phyloP scores from a whole-genome alignment of 2,329 filamentous ascomycete genomes.

The Penicillium sp. region DNA sequence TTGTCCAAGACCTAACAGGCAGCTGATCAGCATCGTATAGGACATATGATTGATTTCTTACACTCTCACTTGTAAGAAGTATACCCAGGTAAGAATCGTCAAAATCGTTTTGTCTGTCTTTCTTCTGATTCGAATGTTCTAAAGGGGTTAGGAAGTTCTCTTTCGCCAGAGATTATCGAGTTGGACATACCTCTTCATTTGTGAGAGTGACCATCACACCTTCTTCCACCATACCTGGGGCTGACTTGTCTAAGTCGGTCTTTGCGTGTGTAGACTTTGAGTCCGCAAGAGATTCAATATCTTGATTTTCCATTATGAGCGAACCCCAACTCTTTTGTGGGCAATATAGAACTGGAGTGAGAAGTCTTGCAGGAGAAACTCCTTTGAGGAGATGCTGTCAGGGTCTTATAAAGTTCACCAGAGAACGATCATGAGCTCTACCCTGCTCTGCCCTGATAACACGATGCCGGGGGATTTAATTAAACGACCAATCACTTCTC shows the following conservation, averaged over 20 bases:
- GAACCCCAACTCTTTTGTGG: not conserved
- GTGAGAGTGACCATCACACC: not conserved
- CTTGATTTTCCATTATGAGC: not conserved
- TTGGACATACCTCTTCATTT: not conserved
- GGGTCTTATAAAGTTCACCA: too few species aligned
- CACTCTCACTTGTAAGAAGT: not conserved
- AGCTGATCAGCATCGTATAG: not conserved
- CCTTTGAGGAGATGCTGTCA: not conserved
- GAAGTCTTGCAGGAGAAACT: not conserved
- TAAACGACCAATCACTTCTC: not conserved
- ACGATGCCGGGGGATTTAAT: not conserved
- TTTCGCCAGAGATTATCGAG: not conserved
- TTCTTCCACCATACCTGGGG: not conserved
- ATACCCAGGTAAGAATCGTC: not conserved
- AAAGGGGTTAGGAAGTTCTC: not conserved
- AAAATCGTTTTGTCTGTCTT: not conserved
- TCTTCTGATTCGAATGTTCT: not conserved
- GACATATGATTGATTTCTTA: not conserved
- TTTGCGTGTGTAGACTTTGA: not conserved
- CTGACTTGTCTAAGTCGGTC: not conserved
- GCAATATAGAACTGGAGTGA: not conserved
- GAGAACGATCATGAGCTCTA: too few species aligned
- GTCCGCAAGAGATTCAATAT: not conserved
- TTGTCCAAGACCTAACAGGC: not conserved
- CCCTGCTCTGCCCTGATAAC: not conserved